Evolutionary conservation across 352 stramenopile genomes (phyloP), one percentile per base, ranked within the genome.

Genomic region (Pythium sukuiense): DNA sequence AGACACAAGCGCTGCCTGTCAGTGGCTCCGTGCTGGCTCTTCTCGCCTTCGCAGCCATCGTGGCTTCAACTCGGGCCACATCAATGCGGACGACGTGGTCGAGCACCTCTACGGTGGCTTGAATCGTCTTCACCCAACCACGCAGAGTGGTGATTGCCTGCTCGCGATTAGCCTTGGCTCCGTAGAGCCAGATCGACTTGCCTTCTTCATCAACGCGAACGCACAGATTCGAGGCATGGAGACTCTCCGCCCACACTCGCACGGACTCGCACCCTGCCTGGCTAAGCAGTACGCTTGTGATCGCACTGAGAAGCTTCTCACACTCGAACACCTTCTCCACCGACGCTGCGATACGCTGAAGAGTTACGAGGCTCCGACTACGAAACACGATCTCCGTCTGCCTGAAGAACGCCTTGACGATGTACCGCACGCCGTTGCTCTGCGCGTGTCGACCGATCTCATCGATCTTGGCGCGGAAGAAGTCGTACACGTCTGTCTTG

Each of bases 121-220:
- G 41, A 24, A 69, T 27, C 26, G 52, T 3, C 20, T 26, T 29
- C 6, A n/a, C 5, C 3, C 63, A 33, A 2, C 4, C 30, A 6
- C 26, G 16, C 27, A 70, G 12, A 1, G 2, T 16, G 4, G n/a
- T 6, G 3, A 55, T 46, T 35, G 56, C 63, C 4, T 6, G 13
- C 3, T 59, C 29, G 26, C 13, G 39, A 6, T 33, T 29, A 24
- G 20, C 24, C 18, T n/a, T 27, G 24, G 48, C 43, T 7, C 65
- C 65, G 48, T 72, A 72, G 3, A 67, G 54, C 39, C 59, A 72
- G 32, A 64, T 57, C 43, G 65, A 53, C 2, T 54, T 41, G 29
- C 52, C 35, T 9, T 63, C 12, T 24, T 41, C 41, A 18, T 55
- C 43, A 2, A 55, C 43, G 14, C 43, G 43, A 14, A 50, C 43